Evolutionary conservation across 306 rosid species (phyloP), one percentile per base, ranked within the genome.

Genomic region (Sophora flavescens): DNA sequence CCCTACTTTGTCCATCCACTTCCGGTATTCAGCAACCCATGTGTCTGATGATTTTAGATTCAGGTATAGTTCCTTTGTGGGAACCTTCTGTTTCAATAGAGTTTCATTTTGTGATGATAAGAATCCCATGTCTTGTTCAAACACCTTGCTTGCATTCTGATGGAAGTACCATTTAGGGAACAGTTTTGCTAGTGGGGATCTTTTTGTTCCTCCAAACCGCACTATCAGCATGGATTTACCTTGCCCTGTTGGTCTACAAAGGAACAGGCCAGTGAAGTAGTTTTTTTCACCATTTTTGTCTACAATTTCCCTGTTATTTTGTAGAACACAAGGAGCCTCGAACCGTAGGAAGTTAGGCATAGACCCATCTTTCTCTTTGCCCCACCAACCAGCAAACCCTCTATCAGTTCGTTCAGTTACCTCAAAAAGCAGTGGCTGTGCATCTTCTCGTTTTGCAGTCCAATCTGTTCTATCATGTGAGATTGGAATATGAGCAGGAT

Each of bases 61-160:
- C 14, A 90, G 84, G 85, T 95, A 95, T 7, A 95, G 84, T 69
- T 89, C 89, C 79, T 87, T 95, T 61, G 97, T 95, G 52, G 99
- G 97, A 11, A 90, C 89, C 85, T 87, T 92, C 77, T 90, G 93
- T 76, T 83, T 90, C 81, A 95, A 10, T 26, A 95, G 88, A 68
- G 84, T 80, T 78, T 95, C 99, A 50, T 95, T 95, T 52, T 95
- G 99, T 36, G 97, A 95, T 14, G 99, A 95, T 3, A 95, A 84
- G 75, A 95, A 95, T 18, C 99, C 99, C 99, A 95, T 95, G 82
- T 95, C 99, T 79, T 95, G 99, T 86, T 95, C 99, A 78, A 95
- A 95, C 28, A 95, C 97, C 84, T 90, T 95, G 74, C 93, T 56
- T 11, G 97, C 97, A 83, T 92, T 95, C 89, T 95, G 99, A 82